These are phyloP conservation scores for Daedalea quercina DNA, from an alignment of 768 basidiomycete species.

Conservation along the genomic window DNA sequence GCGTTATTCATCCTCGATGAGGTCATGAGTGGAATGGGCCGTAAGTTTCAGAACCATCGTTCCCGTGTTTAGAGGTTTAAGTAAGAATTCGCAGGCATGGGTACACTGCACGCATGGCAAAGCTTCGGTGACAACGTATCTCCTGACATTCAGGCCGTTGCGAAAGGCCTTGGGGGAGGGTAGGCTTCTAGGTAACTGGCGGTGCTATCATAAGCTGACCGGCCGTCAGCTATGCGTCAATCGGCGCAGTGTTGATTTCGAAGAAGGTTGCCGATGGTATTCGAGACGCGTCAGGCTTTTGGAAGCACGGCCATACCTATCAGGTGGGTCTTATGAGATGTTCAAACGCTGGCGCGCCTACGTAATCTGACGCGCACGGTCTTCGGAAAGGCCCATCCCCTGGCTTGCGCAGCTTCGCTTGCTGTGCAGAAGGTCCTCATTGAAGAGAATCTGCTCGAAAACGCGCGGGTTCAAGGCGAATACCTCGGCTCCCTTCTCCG, in stretches of 20 bases:
- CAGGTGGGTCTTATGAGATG: conserved; percentile 37
- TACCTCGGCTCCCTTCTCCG: conserved; percentile 50
- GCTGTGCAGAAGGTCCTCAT: conserved; percentile 74
- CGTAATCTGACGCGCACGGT: not conserved
- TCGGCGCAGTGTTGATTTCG: conserved; percentile 77
- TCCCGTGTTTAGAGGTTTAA: not conserved
- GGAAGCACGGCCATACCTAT: conserved; percentile 86
- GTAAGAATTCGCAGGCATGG: conserved; percentile 53
- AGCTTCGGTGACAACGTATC: conserved; percentile 69
- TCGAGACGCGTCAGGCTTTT: conserved; percentile 56
- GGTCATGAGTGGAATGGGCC: conserved; percentile 90
- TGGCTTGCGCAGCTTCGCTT: conserved; percentile 72
- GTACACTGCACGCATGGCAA: conserved; percentile 83
- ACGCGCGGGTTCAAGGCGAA: conserved; percentile 51
- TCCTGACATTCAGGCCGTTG: conserved; percentile 85
- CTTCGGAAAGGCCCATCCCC: conserved; percentile 51
- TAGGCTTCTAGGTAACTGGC: conserved; percentile 28
- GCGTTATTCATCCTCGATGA: conserved; percentile 85
- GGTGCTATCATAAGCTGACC: not conserved
- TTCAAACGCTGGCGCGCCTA: not conserved
- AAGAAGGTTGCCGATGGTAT: conserved; percentile 67
- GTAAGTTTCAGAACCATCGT: conserved; percentile 37
- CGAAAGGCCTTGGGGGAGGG: conserved; percentile 89
- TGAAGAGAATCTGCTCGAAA: conserved; percentile 64
- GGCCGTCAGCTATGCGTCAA: conserved; percentile 59